These are phyloP conservation scores for Fusarium begoniae DNA, from an alignment of 2,329 filamentous ascomycete species.

Conservation along the genomic window DNA sequence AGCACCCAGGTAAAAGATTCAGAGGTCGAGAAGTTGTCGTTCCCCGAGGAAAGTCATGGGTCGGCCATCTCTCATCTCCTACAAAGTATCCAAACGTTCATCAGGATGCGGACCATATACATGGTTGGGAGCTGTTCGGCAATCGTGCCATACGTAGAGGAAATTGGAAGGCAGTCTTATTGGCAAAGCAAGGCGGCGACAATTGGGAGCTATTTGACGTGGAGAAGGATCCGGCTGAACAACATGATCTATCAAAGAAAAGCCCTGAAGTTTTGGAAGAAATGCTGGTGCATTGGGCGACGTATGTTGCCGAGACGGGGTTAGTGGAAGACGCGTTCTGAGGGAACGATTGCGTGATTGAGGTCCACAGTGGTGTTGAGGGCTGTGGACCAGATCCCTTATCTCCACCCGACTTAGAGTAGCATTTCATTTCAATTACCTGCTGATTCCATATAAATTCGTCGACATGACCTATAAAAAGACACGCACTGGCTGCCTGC, in stretches of 20 bases:
- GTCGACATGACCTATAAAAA: not conserved
- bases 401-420: not conserved
- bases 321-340: slow-evolving; percentile 2
- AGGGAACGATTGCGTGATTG: not conserved
- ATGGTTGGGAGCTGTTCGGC: slow-evolving; percentile 66
- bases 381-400: not conserved
- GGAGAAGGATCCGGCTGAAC: slow-evolving; percentile 1
- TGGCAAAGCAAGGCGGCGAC: not conserved
- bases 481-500: not conserved
- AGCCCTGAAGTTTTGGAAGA: slow-evolving; percentile 10
- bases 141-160: slow-evolving; percentile 61
- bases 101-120: slow-evolving; percentile 54
- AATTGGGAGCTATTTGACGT: slow-evolving; percentile 23
- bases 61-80: not conserved
- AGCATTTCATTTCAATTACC: not conserved
- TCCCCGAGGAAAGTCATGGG: slow-evolving; percentile 21
- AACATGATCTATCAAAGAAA: not conserved
- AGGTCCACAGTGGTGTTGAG: not conserved
- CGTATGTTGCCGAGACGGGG: slow-evolving; percentile 2
- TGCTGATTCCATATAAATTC: not conserved
- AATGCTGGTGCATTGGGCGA: slow-evolving; percentile 1
- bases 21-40: slow-evolving; percentile 21
- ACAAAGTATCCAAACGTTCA: slow-evolving; percentile 13
- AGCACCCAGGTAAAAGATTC: slow-evolving; percentile 50
- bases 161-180: slow-evolving; percentile 62